These are phyloP conservation scores for Scenedesmus sp. DNA, from an alignment of 163 green algal genomes.

Conservation along the genomic window DNA sequence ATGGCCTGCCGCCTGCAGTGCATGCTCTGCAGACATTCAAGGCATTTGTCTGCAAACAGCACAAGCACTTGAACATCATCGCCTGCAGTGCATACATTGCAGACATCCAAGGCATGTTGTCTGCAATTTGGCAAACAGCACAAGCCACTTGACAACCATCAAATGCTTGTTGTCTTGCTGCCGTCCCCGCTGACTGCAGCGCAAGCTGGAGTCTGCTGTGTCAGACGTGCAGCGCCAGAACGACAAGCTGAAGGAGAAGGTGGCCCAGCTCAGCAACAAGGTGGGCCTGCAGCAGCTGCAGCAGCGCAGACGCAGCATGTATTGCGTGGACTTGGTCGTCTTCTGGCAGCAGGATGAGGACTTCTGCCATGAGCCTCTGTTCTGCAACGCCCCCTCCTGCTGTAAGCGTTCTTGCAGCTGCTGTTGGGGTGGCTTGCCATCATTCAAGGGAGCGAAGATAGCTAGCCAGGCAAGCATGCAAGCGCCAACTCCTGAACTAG, in stretches of 20 bases:
- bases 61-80: too few species aligned
- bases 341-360: not conserved
- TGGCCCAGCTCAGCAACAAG: slow-evolving; percentile 53
- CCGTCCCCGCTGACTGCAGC: slow-evolving; percentile 15
- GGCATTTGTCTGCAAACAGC: too few species aligned
- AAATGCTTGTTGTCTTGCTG: not conserved
- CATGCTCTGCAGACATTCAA: not conserved
- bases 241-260: slow-evolving; percentile 57
- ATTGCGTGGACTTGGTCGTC: not conserved
- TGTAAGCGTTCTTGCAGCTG: not conserved
- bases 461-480: too few species aligned
- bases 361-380: not conserved
- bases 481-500: not conserved
- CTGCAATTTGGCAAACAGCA: too few species aligned
- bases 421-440: too few species aligned
- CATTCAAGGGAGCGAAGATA: too few species aligned
- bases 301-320: not conserved
- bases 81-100: too few species aligned
- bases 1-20: too few species aligned
- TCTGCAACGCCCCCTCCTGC: not conserved
- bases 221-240: slow-evolving; percentile 50
- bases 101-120: too few species aligned
- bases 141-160: not conserved
- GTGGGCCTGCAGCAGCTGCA: slow-evolving; percentile 6
- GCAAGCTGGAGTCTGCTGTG: slow-evolving; percentile 48